Percentiles rank a stretch among this genome's conserved stretches.
Evolutionary conservation across 768 basidiomycete species (phyloP).

Genomic region (Hygrophorus pudorinus): DNA sequence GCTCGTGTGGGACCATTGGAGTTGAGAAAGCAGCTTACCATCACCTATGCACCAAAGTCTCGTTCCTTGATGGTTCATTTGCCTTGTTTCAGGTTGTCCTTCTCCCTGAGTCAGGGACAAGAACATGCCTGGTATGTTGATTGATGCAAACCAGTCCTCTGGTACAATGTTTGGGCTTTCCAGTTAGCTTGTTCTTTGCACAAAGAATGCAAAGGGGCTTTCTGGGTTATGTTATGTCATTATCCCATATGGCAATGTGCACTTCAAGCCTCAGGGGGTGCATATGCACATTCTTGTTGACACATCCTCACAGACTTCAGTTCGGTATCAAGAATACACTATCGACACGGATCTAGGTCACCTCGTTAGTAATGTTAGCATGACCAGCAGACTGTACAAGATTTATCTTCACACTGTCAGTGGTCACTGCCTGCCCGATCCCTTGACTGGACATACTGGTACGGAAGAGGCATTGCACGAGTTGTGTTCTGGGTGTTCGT

Average conservation of each 20-base stretch:
- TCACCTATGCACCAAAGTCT: slow-evolving; percentile 3
- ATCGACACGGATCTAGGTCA: slow-evolving; percentile 24
- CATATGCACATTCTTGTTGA: slow-evolving; percentile 17
- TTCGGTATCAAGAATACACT: slow-evolving; percentile 18
- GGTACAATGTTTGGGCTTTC: slow-evolving; percentile 36
- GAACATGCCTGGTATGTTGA: slow-evolving; percentile 30
- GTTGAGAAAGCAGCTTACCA: slow-evolving; percentile 7
- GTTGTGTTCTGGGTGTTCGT: slow-evolving; percentile 25
- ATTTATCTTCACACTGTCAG: slow-evolving; percentile 37
- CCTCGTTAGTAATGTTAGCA: slow-evolving; percentile 19
- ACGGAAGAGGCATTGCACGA: slow-evolving; percentile 32
- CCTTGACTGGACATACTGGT: slow-evolving; percentile 32
- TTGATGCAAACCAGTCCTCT: slow-evolving; percentile 30
- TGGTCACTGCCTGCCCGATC: slow-evolving; percentile 31
- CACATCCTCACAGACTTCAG: slow-evolving; percentile 2
- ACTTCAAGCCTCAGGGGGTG: slow-evolving; percentile 8
- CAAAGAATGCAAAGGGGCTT: slow-evolving; percentile 10
- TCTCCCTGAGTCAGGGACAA: slow-evolving; percentile 23
- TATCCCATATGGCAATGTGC: slow-evolving; percentile 28
- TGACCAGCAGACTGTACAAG: slow-evolving; percentile 23
- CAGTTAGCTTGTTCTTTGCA: slow-evolving; percentile 29
- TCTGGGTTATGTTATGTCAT: slow-evolving; percentile 22
- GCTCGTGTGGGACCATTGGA: slow-evolving; percentile 14
- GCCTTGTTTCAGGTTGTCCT: slow-evolving; percentile 31
- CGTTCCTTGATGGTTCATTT: slow-evolving; percentile 20